Evolutionary conservation across 768 basidiomycete genomes (phyloP).

Genomic region (Lactarius evosmus): DNA sequence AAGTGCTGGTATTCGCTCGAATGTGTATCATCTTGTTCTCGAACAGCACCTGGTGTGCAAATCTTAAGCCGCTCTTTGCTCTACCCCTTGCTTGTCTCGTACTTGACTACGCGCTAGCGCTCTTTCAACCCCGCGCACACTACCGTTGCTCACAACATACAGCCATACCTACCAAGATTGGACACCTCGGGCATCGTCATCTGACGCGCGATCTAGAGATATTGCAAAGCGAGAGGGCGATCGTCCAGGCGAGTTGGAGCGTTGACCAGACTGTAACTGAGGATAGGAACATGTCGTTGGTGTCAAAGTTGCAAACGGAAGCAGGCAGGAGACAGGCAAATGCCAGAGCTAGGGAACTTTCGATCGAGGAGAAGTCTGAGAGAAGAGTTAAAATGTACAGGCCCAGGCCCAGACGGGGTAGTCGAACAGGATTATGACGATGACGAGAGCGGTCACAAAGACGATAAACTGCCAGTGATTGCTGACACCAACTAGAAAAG

Average conservation of each 20-base stretch:
- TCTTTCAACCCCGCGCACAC: too few species aligned
- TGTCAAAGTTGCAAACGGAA: constrained; percentile 65
- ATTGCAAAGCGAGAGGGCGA: constrained; percentile 81
- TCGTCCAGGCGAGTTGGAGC: constrained; percentile 93
- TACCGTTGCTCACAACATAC: too few species aligned
- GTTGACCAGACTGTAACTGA: constrained; percentile 81
- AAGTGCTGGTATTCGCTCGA: too few species aligned
- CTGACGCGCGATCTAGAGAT: constrained; percentile 90
- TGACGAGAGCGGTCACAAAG: constrained; percentile 84
- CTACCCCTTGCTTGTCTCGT: too few species aligned
- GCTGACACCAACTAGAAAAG: constrained; percentile 70
- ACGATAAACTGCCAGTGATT: constrained; percentile 97
- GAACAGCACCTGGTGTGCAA: too few species aligned
- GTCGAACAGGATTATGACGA: constrained; percentile 78
- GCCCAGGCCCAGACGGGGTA: constrained; percentile 77
- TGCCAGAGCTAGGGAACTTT: constrained; percentile 43
- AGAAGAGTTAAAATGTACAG: constrained; percentile 44
- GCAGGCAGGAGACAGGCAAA: constrained; percentile 66
- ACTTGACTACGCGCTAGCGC: too few species aligned
- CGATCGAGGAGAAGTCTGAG: constrained; percentile 54
- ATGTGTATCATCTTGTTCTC: too few species aligned
- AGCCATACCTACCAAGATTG: constrained; percentile 93
- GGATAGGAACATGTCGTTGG: constrained; percentile 80
- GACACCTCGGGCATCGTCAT: constrained; percentile 96
- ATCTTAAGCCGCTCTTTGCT: too few species aligned